Base-by-base conservation (phyloP, 2,329 filamentous ascomycete genomes). In the Boeremia exigua region DNA sequence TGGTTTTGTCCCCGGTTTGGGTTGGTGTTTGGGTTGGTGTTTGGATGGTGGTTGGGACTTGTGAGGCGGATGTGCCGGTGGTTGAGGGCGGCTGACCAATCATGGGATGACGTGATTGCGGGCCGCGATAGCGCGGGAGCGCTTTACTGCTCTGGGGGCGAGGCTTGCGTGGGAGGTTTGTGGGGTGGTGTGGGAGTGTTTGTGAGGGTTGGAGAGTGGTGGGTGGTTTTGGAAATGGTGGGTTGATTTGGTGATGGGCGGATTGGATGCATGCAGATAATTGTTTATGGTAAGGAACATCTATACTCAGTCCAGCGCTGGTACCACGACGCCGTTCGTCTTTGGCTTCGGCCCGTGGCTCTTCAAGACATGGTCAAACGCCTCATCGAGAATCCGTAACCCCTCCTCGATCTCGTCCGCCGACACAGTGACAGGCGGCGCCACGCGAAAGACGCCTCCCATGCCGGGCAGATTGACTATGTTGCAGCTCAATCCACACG, bases 351-450 rank as follows among this genome's bases (percentile, higher is more conserved):
- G 8, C 14, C 14, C 27, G 4, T 45, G 39, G 6, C 33, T 17
- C 9, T 45, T 45, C 25, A 51, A 9, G 0, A 51, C 48, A n/a
- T 37, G 32, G 12, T 59, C 38, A 34, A 58, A 57, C 34, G 84
- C 83, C 63, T 82, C 74, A 62, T 88, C 85, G 56, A 88, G 75
- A 40, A 88, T 82, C 2, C 54, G 62, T 54, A 88, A 62, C 0
- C 84, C 85, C 34, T 79, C 73, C 15, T 81, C 76, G n/a, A 73
- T 50, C 25, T 73, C 58, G 38, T 72, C 62, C 32, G 67, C 63
- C 0, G 80, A 80, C 8, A 87, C 81, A 0, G 83, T 86, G 36
- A 88, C 82, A 0, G 86, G 85, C 23, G 84, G 85, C 5, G 84
- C 85, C 46, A 88, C 81, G 10, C 85, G 74, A 56, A 88, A 86